Percentiles rank a stretch among this genome's conserved stretches.
These are phyloP conservation scores for Glutinoglossum americanum DNA, from an alignment of 495 filamentous ascomycete genomes.

Conservation along the genomic window DNA sequence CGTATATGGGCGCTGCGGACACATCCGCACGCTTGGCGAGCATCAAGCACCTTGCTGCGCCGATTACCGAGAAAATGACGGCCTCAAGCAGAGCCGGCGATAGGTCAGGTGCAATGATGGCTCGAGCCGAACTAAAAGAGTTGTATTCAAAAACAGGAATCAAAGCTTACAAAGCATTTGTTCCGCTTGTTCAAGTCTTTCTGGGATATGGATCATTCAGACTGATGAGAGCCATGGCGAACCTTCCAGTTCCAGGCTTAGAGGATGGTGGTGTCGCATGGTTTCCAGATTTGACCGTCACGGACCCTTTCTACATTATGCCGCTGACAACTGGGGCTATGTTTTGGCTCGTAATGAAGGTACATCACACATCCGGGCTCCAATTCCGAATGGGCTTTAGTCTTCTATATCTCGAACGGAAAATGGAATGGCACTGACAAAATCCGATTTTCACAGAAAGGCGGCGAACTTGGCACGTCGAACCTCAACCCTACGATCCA, in stretches of 20 bases:
- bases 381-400: not conserved
- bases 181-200: conserved; percentile 43
- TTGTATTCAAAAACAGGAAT: conserved; percentile 33
- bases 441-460: conserved; percentile 19
- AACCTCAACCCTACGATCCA: conserved; percentile 20
- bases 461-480: conserved; percentile 24
- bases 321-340: conserved; percentile 30
- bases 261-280: conserved; percentile 46
- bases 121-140: conserved; percentile 22
- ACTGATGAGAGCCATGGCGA: conserved; percentile 48
- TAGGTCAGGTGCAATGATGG: conserved; percentile 18
- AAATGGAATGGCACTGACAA: not conserved
- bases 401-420: not conserved
- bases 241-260: conserved; percentile 59
- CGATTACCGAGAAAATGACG: conserved; percentile 29
- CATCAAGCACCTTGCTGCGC: conserved; percentile 24
- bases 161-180: conserved; percentile 25
- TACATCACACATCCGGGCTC: conserved; percentile 19
- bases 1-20: conserved; percentile 36
- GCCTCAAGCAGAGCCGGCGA: conserved; percentile 20
- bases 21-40: conserved; percentile 28
- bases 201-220: conserved; percentile 64
- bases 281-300: conserved; percentile 57
- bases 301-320: conserved; percentile 59
- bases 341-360: conserved; percentile 33